phyloP scores from a whole-genome alignment of 2,329 filamentous ascomycete genomes.

The Penicillium decumbens region DNA sequence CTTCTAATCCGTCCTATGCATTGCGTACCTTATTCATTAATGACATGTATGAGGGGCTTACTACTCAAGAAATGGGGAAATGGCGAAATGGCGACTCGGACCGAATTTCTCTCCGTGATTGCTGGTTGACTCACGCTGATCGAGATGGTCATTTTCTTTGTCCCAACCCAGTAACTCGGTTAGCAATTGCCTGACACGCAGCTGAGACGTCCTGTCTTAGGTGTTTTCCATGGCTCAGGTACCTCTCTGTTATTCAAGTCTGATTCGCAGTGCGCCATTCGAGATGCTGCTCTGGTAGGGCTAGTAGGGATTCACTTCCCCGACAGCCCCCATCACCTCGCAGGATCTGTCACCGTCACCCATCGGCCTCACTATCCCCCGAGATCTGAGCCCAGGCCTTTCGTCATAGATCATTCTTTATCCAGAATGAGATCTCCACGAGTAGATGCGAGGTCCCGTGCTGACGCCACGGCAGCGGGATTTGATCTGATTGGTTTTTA shows the following conservation, averaged over 20 bases:
- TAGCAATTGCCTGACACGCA: slow-evolving; percentile 9
- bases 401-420: slow-evolving; percentile 4
- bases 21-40: slow-evolving; percentile 7
- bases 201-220: slow-evolving; percentile 5
- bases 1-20: slow-evolving; percentile 4
- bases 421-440: slow-evolving; percentile 2
- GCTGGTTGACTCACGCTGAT: slow-evolving; percentile 14
- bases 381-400: slow-evolving; percentile 6
- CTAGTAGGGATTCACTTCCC: background rate
- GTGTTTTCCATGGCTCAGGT: slow-evolving; percentile 1
- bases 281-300: slow-evolving; percentile 5
- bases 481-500: slow-evolving; percentile 9
- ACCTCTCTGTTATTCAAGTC: background rate
- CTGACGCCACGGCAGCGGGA: background rate
- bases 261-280: slow-evolving; percentile 8
- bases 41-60: slow-evolving; percentile 10
- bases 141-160: slow-evolving; percentile 3
- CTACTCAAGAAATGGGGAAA: slow-evolving; percentile 1
- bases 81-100: slow-evolving; percentile 1
- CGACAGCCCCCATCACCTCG: slow-evolving; percentile 1
- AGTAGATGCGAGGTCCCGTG: slow-evolving; percentile 1
- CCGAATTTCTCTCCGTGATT: background rate
- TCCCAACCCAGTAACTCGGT: slow-evolving; percentile 2
- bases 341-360: background rate
- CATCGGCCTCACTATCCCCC: slow-evolving; percentile 13